Percentiles rank a stretch among this genome's conserved stretches.
Evolutionary conservation across 768 basidiomycete genomes (phyloP).

Genomic region (Boletellus emodensis): DNA sequence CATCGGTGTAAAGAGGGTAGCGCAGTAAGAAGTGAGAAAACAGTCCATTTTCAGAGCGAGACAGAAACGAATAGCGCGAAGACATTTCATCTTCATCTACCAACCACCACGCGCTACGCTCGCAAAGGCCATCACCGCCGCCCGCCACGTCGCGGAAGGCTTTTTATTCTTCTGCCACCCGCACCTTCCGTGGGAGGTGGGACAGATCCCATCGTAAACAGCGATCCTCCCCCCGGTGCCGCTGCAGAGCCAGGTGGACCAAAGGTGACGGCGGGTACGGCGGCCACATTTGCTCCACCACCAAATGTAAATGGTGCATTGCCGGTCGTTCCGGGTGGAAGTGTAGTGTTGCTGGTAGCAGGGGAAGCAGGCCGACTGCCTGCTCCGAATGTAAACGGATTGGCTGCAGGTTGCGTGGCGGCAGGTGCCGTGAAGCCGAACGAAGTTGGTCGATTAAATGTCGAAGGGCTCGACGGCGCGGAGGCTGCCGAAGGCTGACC

Average conservation of each 20-base stretch:
- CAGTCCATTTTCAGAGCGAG: constrained; percentile 12
- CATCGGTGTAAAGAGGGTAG: constrained; percentile 22
- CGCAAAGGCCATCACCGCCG: constrained; percentile 21
- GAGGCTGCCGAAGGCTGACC: constrained; percentile 41
- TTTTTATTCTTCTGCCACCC: constrained; percentile 47
- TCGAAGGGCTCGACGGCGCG: constrained; percentile 55
- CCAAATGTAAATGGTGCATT: constrained; percentile 38
- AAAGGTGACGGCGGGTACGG: constrained; percentile 39
- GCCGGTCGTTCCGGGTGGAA: constrained; percentile 29
- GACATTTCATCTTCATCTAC: constrained; percentile 9
- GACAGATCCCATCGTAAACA: constrained; percentile 62
- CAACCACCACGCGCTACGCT: constrained; percentile 8
- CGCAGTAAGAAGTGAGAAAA: constrained; percentile 9
- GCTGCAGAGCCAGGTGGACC: constrained; percentile 35
- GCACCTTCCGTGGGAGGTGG: constrained; percentile 37
- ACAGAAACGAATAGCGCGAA: constrained; percentile 3
- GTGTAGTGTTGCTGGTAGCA: constrained; percentile 36
- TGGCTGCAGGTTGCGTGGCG: constrained; percentile 32
- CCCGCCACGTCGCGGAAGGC: constrained; percentile 45
- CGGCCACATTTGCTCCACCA: constrained; percentile 27
- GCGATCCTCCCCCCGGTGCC: constrained; percentile 25
- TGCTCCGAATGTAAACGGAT: constrained; percentile 46
- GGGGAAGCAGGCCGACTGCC: constrained; percentile 60
- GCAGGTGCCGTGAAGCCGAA: constrained; percentile 46
- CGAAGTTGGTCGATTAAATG: constrained; percentile 44